A percentile compares a stretch with the other conserved stretches of the same genome.
Conservation (phyloP, 2,329 filamentous ascomycete genomes). For the Penicillium janthinellum region DNA sequence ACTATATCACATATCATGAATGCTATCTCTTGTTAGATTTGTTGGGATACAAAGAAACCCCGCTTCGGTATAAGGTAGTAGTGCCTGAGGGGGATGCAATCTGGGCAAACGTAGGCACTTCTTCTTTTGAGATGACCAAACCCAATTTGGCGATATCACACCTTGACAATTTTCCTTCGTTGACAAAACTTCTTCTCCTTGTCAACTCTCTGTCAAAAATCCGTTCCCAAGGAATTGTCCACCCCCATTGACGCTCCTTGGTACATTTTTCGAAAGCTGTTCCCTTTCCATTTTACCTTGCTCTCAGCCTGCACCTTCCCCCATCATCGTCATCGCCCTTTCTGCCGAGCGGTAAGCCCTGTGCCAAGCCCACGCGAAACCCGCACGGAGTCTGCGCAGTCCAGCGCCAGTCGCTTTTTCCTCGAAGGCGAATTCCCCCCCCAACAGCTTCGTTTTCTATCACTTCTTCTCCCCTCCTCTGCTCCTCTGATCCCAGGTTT, state of each 20-base stretch:
- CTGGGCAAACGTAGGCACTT: neutral
- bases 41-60: neutral
- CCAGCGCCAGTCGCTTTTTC: slow-evolving; percentile 30
- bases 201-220: too few relatives aligned
- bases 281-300: too few relatives aligned
- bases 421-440: slow-evolving; percentile 29
- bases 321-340: slow-evolving; percentile 7
- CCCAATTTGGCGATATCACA: neutral
- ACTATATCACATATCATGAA: neutral
- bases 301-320: neutral
- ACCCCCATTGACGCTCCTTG: neutral
- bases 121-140: neutral
- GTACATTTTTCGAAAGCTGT: neutral
- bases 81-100: neutral
- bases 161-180: neutral
- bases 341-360: slow-evolving; percentile 27
- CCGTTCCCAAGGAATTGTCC: neutral
- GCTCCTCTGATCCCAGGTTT: slow-evolving; percentile 12
- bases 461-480: slow-evolving; percentile 18
- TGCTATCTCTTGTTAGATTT: slow-evolving; percentile 4
- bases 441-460: slow-evolving; percentile 24
- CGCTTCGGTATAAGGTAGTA: neutral
- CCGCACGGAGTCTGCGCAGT: slow-evolving; percentile 27
- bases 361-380: slow-evolving; percentile 29
- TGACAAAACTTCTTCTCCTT: too few relatives aligned